Evolutionary conservation across 768 basidiomycete genomes (phyloP).

Genomic region (Saitozyma podzolica): DNA sequence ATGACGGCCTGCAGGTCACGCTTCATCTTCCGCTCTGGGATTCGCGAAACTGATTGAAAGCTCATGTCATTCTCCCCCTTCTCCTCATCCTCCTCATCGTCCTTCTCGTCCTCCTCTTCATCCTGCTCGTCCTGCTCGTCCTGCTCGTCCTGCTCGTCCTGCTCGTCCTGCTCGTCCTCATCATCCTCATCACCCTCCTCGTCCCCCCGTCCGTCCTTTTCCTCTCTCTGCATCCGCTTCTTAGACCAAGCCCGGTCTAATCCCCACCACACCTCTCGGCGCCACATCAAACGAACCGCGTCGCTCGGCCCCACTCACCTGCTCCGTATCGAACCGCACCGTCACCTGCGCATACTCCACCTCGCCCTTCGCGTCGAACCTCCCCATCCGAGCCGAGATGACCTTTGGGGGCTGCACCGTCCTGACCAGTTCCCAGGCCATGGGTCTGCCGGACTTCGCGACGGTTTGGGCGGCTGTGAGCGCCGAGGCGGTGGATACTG

Average conservation of each 20-base stretch:
- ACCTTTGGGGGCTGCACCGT: slow-evolving; percentile 9
- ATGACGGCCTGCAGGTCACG: no score
- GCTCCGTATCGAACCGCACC: slow-evolving; percentile 17
- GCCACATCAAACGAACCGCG: background rate
- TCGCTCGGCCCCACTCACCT: slow-evolving; percentile 7
- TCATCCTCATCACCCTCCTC: no score
- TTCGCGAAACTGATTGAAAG: no score
- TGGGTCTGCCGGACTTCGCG: background rate
- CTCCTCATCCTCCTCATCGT: no score
- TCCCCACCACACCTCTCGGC: background rate
- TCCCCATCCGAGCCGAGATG: slow-evolving; percentile 10
- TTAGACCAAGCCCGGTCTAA: no score
- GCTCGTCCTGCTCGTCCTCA: no score
- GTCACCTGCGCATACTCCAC: slow-evolving; percentile 14
- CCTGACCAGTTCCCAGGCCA: slow-evolving; percentile 16
- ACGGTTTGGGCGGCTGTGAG: slow-evolving; percentile 8
- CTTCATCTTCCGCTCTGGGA: no score
- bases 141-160: no score
- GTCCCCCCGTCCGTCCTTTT: background rate
- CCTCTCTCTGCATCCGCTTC: background rate
- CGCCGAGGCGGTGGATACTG: slow-evolving; percentile 9
- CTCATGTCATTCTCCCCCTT: no score
- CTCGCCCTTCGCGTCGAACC: slow-evolving; percentile 9
- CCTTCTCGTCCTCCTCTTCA: no score
- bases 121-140: no score